These are phyloP conservation scores for Anastatica hierochuntica DNA, from an alignment of 345 rosid species.

Conservation along the genomic window DNA sequence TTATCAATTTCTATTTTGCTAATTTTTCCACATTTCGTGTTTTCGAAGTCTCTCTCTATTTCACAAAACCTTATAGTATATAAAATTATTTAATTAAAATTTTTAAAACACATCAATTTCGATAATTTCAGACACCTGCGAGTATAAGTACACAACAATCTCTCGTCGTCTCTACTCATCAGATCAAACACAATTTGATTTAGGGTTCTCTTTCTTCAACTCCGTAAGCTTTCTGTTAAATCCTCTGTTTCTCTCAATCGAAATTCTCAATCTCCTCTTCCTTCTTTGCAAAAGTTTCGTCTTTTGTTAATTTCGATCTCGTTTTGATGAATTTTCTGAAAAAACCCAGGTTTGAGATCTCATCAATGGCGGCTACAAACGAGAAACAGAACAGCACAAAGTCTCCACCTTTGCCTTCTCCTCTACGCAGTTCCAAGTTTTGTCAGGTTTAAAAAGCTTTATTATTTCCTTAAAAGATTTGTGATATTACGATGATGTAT, in stretches of 20 bases:
- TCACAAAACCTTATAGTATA: neutral
- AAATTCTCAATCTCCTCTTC: no score
- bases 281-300: neutral
- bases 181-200: slow-evolving; percentile 18
- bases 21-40: slow-evolving; percentile 3
- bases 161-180: slow-evolving; percentile 8
- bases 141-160: slow-evolving; percentile 24
- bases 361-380: slow-evolving; percentile 59
- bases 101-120: no score
- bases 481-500: no score
- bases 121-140: slow-evolving; percentile 10
- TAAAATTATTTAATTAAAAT: no score
- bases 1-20: no score
- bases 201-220: neutral
- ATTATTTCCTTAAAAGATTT: no score
- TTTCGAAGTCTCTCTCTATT: neutral
- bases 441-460: slow-evolving; percentile 48
- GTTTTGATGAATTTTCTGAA: neutral
- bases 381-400: slow-evolving; percentile 41
- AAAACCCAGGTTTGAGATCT: slow-evolving; percentile 18
- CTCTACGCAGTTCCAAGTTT: slow-evolving; percentile 73
- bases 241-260: no score
- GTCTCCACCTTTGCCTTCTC: slow-evolving; percentile 84
- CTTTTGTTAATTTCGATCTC: neutral
- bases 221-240: no score